These are phyloP conservation scores for Xylaria bambusicola DNA, from an alignment of 495 filamentous ascomycete species.

Conservation along the genomic window DNA sequence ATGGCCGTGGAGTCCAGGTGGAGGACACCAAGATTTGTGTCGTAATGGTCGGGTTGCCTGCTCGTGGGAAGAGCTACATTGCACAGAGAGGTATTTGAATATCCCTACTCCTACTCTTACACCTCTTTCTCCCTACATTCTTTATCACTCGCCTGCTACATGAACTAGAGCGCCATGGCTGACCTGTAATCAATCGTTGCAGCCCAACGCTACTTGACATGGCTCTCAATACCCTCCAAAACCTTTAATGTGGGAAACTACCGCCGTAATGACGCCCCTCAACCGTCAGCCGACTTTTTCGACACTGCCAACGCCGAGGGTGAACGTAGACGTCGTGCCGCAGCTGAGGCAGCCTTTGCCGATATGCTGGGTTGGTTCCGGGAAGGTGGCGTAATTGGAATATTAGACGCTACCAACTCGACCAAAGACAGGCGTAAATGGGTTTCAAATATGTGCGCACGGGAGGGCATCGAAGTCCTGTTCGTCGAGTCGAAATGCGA, in stretches of 20 bases:
- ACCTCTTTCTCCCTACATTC: no score
- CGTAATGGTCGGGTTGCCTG: conserved; percentile 97
- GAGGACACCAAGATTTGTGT: conserved; percentile 96
- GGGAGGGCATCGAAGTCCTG: conserved; percentile 80
- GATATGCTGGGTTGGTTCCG: conserved; percentile 95
- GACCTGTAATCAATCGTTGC: conserved; percentile 1
- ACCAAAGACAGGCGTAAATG: conserved; percentile 86
- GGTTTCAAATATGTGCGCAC: conserved; percentile 75
- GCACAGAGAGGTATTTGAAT: conserved; percentile 86
- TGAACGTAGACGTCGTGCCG: conserved; percentile 81
- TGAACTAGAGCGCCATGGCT: not conserved
- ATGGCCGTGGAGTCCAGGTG: conserved; percentile 63
- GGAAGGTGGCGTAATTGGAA: conserved; percentile 76
- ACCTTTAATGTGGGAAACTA: conserved; percentile 98
- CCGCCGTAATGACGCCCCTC: conserved; percentile 80
- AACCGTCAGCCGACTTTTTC: conserved; percentile 90
- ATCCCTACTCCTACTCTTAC: no score
- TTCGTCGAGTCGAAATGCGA: conserved; percentile 97
- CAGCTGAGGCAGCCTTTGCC: conserved; percentile 82
- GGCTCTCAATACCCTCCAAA: conserved; percentile 89
- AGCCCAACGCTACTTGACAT: conserved; percentile 94
- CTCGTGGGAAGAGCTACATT: conserved; percentile 94
- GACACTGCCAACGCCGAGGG: conserved; percentile 84
- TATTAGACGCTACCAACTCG: conserved; percentile 94
- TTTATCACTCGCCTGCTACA: no score